phyloP scores from a whole-genome alignment of 1,284 basidiomycete species.

The Rhizoctonia solani region DNA sequence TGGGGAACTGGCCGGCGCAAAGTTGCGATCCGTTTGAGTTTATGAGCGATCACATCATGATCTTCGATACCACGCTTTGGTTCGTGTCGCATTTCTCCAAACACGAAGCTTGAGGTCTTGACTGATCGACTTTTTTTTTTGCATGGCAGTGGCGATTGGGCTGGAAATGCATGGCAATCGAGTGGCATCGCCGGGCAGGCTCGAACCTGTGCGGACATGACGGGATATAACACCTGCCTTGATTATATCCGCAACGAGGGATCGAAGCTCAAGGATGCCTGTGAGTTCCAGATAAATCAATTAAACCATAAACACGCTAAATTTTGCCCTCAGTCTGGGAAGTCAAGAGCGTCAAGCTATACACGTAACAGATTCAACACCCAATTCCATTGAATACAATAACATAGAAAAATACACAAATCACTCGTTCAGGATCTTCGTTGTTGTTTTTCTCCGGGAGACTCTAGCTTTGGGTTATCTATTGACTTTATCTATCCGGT shows the following conservation, averaged over 20 bases:
- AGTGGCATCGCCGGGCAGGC: slow-evolving; percentile 77
- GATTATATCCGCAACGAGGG: slow-evolving; percentile 75
- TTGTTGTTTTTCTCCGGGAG: too few relatives aligned
- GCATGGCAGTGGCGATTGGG: slow-evolving; percentile 89
- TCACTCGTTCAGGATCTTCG: too few relatives aligned
- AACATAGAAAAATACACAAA: neutral
- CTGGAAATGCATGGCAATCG: slow-evolving; percentile 66
- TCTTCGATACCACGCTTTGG: slow-evolving; percentile 84
- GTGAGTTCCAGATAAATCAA: slow-evolving; percentile 46
- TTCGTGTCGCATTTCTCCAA: slow-evolving; percentile 45
- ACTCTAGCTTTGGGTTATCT: slow-evolving; percentile 10
- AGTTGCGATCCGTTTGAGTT: slow-evolving; percentile 72
- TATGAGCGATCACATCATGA: slow-evolving; percentile 74
- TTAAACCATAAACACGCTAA: slow-evolving; percentile 22
- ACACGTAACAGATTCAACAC: neutral
- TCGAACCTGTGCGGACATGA: slow-evolving; percentile 78
- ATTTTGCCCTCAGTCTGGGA: slow-evolving; percentile 65
- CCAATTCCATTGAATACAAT: neutral
- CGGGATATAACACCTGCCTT: slow-evolving; percentile 77
- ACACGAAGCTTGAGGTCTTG: neutral
- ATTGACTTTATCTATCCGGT: neutral
- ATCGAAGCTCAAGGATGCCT: slow-evolving; percentile 72
- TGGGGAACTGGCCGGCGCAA: slow-evolving; percentile 72
- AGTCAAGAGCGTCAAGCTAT: slow-evolving; percentile 70
- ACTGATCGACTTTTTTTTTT: neutral